These are phyloP conservation scores for Lachnellula occidentalis DNA, from an alignment of 2,329 filamentous ascomycete genomes.

Conservation along the genomic window DNA sequence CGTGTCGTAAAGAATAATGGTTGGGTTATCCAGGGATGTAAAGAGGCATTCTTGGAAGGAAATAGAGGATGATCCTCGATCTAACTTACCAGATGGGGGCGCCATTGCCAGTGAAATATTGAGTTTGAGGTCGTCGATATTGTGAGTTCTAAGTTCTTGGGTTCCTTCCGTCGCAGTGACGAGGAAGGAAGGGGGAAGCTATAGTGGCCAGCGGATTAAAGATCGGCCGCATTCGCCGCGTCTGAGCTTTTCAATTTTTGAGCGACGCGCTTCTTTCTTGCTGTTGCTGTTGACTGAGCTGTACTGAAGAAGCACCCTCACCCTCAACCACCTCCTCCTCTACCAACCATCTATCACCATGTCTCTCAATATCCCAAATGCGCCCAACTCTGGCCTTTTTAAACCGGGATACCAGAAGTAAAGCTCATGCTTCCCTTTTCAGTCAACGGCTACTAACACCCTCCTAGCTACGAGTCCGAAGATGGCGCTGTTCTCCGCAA, in stretches of 20 bases:
- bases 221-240: constrained; percentile 3
- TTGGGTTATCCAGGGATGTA: not conserved
- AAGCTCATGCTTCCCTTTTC: constrained; percentile 30
- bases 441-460: constrained; percentile 28
- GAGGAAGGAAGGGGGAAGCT: not conserved
- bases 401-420: constrained; percentile 91
- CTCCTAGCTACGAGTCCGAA: constrained; percentile 86
- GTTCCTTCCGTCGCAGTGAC: not conserved
- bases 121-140: not conserved
- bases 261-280: not conserved
- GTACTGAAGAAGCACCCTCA: not conserved
- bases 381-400: constrained; percentile 89
- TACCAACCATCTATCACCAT: constrained; percentile 42
- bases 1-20: not conserved
- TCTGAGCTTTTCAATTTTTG: constrained; percentile 10
- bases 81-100: constrained; percentile 23
- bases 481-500: constrained; percentile 98
- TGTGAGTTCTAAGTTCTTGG: too few species aligned
- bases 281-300: not conserved
- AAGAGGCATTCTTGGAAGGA: not conserved
- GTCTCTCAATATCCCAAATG: constrained; percentile 94
- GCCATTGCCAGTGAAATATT: constrained; percentile 14
- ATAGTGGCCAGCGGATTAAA: constrained; percentile 1
- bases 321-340: constrained; percentile 3
- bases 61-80: not conserved